These are phyloP conservation scores for Globisporangium viniferum DNA, from an alignment of 352 stramenopile genomes.

Conservation along the genomic window DNA sequence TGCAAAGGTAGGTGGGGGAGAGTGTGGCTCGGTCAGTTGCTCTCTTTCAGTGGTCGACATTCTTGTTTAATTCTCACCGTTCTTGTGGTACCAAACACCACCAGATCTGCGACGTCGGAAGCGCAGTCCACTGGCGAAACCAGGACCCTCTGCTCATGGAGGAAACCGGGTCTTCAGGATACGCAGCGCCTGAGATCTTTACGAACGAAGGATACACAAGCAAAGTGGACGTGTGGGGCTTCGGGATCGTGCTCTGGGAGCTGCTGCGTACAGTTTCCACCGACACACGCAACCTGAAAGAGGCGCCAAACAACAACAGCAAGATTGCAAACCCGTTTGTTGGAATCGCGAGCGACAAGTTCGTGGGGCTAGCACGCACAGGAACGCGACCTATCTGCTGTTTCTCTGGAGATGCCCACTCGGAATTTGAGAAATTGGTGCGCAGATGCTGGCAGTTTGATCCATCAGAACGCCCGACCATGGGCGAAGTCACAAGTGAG, in stretches of 20 bases:
- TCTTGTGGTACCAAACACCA: not conserved
- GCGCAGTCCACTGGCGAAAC: slow-evolving; percentile 16
- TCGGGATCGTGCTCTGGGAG: slow-evolving; percentile 47
- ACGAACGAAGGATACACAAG: slow-evolving; percentile 28
- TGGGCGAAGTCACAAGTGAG: slow-evolving; percentile 16
- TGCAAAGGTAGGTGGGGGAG: slow-evolving; percentile 22
- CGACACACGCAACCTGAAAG: not conserved
- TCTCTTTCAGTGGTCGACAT: no score
- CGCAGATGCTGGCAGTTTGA: slow-evolving; percentile 33
- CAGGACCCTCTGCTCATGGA: slow-evolving; percentile 20
- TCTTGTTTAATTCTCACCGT: not conserved
- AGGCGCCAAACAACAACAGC: not conserved
- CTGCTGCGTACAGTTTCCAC: slow-evolving; percentile 2
- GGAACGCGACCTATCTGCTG: slow-evolving; percentile 20
- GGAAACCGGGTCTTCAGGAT: slow-evolving; percentile 38
- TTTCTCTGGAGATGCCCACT: slow-evolving; percentile 8
- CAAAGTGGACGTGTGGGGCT: slow-evolving; percentile 51
- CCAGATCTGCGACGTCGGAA: slow-evolving; percentile 39
- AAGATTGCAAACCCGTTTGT: slow-evolving; percentile 27
- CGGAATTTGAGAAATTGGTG: slow-evolving; percentile 17
- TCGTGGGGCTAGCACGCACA: slow-evolving; percentile 22
- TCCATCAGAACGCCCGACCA: slow-evolving; percentile 21
- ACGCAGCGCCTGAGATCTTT: slow-evolving; percentile 49
- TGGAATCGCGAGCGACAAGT: slow-evolving; percentile 27
- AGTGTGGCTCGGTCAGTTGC: no score